phyloP scores from a whole-genome alignment of 2,329 filamentous ascomycete species.

The Microsporum ferrugineum region DNA sequence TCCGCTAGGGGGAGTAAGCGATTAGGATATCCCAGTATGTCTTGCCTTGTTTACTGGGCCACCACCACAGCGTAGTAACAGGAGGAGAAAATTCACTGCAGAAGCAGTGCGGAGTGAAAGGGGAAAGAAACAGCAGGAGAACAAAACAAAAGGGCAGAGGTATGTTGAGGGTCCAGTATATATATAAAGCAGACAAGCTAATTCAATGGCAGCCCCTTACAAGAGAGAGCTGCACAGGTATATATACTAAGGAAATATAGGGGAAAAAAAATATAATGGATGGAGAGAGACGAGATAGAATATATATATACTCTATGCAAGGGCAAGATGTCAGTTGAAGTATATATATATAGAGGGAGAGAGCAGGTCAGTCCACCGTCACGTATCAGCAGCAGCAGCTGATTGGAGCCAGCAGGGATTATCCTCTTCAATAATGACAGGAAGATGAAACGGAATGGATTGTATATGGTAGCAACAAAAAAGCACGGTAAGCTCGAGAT shows the following conservation, averaged over 20 bases:
- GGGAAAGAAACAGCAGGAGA: background rate
- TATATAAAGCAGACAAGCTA: background rate
- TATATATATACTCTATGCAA: background rate
- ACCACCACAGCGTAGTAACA: conserved; percentile 2
- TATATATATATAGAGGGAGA: background rate
- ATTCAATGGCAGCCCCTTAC: background rate
- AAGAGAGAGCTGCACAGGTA: background rate
- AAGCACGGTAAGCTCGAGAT: background rate
- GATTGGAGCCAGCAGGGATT: background rate
- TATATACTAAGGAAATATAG: background rate
- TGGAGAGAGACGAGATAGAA: background rate
- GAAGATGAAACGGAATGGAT: background rate
- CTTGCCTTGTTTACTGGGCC: background rate
- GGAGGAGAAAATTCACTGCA: background rate
- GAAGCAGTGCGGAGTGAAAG: background rate
- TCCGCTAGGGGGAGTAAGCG: background rate
- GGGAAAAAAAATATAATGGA: background rate
- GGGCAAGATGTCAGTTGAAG: background rate
- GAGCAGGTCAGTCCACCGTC: background rate
- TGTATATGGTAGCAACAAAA: too few relatives aligned
- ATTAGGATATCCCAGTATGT: conserved; percentile 1
- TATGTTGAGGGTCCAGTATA: background rate
- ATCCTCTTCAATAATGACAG: background rate
- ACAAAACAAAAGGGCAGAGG: background rate
- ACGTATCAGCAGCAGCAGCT: background rate